phyloP scores from a whole-genome alignment of 257 asterid genomes.

The Solanum ahanhuiri region DNA sequence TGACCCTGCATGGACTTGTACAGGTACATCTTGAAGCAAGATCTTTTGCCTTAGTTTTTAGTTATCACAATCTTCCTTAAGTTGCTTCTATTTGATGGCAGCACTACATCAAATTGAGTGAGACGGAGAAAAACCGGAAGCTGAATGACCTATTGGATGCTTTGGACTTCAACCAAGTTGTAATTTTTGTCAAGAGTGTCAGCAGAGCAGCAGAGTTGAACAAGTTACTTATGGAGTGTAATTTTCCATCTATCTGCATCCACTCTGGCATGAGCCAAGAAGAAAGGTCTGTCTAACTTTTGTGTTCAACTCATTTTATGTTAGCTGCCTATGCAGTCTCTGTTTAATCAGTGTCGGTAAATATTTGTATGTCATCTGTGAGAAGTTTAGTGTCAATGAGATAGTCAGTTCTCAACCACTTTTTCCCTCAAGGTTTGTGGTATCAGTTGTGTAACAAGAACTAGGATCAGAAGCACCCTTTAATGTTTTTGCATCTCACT shows the following conservation, averaged over 20 bases:
- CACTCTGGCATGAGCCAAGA: conserved; percentile 98
- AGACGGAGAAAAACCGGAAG: conserved; percentile 81
- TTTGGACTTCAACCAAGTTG: conserved; percentile 86
- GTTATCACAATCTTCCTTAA: background rate
- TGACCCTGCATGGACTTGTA: conserved; percentile 96
- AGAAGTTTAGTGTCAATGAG: background rate
- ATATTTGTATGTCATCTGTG: background rate
- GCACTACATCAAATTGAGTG: conserved; percentile 96
- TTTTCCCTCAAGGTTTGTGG: background rate
- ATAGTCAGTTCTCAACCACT: background rate
- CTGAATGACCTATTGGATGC: conserved; percentile 89
- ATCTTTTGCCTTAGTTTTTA: conserved; percentile 31
- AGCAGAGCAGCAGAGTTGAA: conserved; percentile 84
- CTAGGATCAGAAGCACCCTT: background rate
- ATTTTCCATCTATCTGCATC: conserved; percentile 84
- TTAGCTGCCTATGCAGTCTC: background rate
- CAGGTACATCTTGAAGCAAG: conserved; percentile 32
- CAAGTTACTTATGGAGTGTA: conserved; percentile 85
- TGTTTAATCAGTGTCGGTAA: background rate
- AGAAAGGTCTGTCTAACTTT: conserved; percentile 46
- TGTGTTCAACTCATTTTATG: background rate
- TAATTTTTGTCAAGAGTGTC: conserved; percentile 87
- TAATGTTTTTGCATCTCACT: background rate
- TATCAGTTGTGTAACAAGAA: background rate
- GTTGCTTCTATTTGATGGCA: conserved; percentile 15